phyloP scores from a whole-genome alignment of 177 flowering plant species.

The Vitis hybrid region DNA sequence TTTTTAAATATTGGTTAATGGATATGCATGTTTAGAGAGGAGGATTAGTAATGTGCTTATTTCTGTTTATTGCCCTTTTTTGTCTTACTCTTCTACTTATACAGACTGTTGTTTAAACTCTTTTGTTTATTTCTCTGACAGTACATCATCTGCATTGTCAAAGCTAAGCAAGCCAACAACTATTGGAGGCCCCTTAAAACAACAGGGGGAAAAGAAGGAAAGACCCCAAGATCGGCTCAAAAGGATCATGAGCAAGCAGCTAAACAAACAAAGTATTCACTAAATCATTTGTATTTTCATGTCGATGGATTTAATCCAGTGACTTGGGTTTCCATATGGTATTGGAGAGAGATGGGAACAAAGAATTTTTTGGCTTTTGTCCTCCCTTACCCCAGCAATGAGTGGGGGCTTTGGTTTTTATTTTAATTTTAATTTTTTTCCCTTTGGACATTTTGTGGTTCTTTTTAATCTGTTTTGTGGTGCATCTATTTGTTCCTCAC shows the following conservation, averaged over 20 bases:
- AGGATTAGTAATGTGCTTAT: neutral
- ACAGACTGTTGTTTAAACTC: neutral
- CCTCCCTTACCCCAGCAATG: too few relatives aligned
- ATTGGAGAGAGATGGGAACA: neutral
- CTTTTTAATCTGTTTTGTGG: neutral
- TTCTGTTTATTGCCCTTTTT: neutral
- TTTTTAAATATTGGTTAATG: neutral
- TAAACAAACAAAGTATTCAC: conserved; percentile 81
- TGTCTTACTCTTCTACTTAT: neutral
- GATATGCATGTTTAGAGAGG: neutral
- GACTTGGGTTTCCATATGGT: neutral
- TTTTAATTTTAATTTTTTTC: neutral
- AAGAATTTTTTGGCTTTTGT: too few relatives aligned
- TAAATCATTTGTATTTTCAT: neutral
- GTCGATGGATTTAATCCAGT: neutral
- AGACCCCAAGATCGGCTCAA: conserved; percentile 98
- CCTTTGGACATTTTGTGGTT: neutral
- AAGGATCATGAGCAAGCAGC: conserved; percentile 94
- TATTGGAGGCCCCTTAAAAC: conserved; percentile 50
- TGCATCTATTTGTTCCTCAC: neutral
- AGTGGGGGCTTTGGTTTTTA: neutral
- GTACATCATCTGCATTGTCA: conserved; percentile 78
- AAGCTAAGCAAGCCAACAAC: conserved; percentile 69
- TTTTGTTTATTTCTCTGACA: conserved; percentile 25
- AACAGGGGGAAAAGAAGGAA: conserved; percentile 86